phyloP scores from a whole-genome alignment of 2,329 filamentous ascomycete species.

The Paraphoma sp. region DNA sequence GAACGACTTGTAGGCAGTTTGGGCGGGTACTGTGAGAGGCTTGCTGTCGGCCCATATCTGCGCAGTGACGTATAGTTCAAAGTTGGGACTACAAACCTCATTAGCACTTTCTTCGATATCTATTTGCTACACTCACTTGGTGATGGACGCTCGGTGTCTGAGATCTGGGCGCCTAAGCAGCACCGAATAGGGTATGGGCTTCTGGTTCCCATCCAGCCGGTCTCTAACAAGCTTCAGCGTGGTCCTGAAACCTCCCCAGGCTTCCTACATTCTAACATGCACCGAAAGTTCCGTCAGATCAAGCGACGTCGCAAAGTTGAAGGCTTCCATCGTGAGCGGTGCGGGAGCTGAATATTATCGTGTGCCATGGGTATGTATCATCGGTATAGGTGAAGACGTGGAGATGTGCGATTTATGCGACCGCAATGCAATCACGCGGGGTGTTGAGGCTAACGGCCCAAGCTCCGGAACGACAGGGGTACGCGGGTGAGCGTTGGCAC shows the following conservation, averaged over 20 bases:
- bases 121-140: slow-evolving; percentile 60
- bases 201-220: slow-evolving; percentile 79
- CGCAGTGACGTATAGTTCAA: slow-evolving; percentile 90
- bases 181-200: slow-evolving; percentile 75
- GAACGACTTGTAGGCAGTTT: slow-evolving; percentile 93
- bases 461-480: slow-evolving; percentile 20
- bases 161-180: slow-evolving; percentile 80
- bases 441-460: slow-evolving; percentile 12
- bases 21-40: slow-evolving; percentile 86
- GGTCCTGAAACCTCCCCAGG: background rate
- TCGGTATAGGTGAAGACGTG: background rate
- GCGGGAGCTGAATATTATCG: slow-evolving; percentile 26
- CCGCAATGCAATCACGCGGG: slow-evolving; percentile 4
- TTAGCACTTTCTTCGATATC: slow-evolving; percentile 9
- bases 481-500: slow-evolving; percentile 26
- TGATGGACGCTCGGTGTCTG: slow-evolving; percentile 85
- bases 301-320: slow-evolving; percentile 91
- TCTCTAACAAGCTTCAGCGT: slow-evolving; percentile 59
- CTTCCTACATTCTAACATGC: slow-evolving; percentile 66
- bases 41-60: slow-evolving; percentile 98
- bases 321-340: slow-evolving; percentile 77
- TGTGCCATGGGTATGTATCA: slow-evolving; percentile 29
- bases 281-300: slow-evolving; percentile 74
- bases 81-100: slow-evolving; percentile 66
- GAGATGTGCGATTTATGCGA: background rate